phyloP scores from a whole-genome alignment of 164 flowering plant species.

The Vitis amurensis region DNA sequence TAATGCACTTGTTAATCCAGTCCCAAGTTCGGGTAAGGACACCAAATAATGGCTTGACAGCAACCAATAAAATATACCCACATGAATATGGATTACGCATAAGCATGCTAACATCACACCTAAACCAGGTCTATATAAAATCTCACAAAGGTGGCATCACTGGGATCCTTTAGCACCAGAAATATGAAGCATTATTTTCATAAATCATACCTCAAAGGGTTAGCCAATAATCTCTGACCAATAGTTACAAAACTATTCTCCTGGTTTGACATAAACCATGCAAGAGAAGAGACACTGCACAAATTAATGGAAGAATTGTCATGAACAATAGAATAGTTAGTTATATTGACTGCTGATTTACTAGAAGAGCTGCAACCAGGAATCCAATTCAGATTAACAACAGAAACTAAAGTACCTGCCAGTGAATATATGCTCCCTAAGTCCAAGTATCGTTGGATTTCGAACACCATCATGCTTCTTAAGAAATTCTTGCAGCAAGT shows the following conservation, averaged over 20 bases:
- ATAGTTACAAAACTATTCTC: constrained; percentile 59
- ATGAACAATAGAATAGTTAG: not conserved
- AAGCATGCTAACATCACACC: no score
- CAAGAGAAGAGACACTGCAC: constrained; percentile 62
- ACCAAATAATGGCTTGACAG: not conserved
- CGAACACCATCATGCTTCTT: constrained; percentile 48
- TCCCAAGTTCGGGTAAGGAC: no score
- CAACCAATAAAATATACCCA: no score
- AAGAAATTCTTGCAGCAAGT: constrained; percentile 58
- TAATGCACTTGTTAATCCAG: no score
- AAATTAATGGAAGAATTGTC: not conserved
- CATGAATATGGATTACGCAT: no score
- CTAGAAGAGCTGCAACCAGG: not conserved
- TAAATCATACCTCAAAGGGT: constrained; percentile 38
- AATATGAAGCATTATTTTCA: no score
- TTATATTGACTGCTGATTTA: not conserved
- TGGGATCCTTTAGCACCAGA: no score
- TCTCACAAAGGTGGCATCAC: no score
- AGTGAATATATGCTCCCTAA: constrained; percentile 69
- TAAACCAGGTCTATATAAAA: no score
- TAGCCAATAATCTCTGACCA: constrained; percentile 58
- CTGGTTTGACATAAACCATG: constrained; percentile 66
- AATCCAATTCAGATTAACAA: constrained; percentile 1
- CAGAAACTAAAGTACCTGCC: constrained; percentile 43
- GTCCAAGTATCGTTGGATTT: constrained; percentile 61